Conservation (phyloP, 768 basidiomycete genomes). For the Boletus pseudopeckii region DNA sequence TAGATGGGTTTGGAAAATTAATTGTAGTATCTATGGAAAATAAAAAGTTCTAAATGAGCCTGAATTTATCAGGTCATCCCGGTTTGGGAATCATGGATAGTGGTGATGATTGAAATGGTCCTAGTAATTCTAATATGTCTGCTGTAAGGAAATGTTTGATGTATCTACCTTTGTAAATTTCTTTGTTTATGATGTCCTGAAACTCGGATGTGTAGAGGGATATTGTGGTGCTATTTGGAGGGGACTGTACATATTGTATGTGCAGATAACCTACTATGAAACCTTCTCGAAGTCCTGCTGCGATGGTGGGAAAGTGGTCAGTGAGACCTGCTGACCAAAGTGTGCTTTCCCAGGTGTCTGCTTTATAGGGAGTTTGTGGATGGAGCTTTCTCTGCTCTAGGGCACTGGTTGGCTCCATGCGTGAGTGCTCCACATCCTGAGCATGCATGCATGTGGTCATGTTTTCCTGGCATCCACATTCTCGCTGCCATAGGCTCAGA, state of each 20-base stretch:
- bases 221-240: neutral
- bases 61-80: neutral
- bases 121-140: fast-evolving
- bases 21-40: neutral
- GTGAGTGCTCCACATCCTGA: neutral
- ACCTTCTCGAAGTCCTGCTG: neutral
- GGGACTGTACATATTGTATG: neutral
- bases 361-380: neutral
- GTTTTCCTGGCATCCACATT: neutral
- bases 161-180: neutral
- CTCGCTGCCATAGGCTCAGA: neutral
- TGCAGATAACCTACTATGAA: neutral
- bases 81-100: neutral
- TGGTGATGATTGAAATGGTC: neutral
- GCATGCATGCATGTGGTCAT: no score
- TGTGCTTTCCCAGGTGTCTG: fast-evolving
- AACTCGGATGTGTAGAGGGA: neutral
- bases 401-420: neutral
- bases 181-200: neutral
- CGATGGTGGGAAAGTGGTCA: neutral
- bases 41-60: neutral
- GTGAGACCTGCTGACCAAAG: fast-evolving
- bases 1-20: neutral
- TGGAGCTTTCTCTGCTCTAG: neutral
- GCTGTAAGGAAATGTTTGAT: neutral